These are phyloP conservation scores for Nasturtium officinale DNA, from an alignment of 345 rosid genomes.

Conservation along the genomic window DNA sequence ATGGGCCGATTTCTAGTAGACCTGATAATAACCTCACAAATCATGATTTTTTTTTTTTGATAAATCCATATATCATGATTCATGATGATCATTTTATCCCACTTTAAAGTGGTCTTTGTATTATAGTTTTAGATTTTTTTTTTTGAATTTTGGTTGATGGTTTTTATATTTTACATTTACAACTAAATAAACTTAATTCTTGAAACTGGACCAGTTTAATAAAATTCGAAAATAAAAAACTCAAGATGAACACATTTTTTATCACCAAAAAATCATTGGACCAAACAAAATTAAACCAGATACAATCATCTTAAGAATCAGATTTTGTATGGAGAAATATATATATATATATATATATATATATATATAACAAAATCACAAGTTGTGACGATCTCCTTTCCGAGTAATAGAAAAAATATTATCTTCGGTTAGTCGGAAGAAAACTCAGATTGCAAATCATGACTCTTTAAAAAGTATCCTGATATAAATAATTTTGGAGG, in stretches of 20 bases:
- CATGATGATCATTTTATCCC: too few relatives aligned
- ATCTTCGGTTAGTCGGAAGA: too few relatives aligned
- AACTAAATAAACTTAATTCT: too few relatives aligned
- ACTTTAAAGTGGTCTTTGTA: too few relatives aligned
- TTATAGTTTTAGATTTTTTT: too few relatives aligned
- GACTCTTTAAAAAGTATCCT: not conserved
- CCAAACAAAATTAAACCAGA: not conserved
- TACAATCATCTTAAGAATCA: not conserved
- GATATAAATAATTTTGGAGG: not conserved
- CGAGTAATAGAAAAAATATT: too few relatives aligned
- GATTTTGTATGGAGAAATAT: not conserved
- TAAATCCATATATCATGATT: too few relatives aligned
- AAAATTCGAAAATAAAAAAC: not conserved
- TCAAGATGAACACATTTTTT: not conserved
- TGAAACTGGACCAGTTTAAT: not conserved
- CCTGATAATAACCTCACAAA: not conserved
- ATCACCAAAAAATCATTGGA: not conserved
- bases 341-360: too few relatives aligned
- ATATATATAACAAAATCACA: too few relatives aligned
- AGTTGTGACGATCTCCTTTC: not conserved
- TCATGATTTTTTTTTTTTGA: too few relatives aligned
- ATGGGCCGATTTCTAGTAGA: not conserved
- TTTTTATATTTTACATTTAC: too few relatives aligned
- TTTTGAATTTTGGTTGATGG: too few relatives aligned
- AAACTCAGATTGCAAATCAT: not conserved